Evolutionary conservation across 495 filamentous ascomycete genomes (phyloP).

Genomic region (Penicillium antarcticum): DNA sequence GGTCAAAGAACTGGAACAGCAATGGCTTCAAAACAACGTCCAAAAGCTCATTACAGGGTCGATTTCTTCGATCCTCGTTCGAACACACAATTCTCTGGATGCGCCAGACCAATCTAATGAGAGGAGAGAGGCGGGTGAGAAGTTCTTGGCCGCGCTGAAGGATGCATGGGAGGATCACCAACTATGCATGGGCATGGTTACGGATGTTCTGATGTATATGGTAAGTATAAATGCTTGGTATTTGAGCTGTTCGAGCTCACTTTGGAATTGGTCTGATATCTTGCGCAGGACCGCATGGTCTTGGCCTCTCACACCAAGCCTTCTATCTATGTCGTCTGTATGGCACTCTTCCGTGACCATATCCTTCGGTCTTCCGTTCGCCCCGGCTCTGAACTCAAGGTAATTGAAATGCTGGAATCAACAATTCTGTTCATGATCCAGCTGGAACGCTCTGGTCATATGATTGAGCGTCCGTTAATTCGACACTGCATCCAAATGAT

Average conservation of each 20-base stretch:
- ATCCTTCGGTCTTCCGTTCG: constrained; percentile 59
- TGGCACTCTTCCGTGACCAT: constrained; percentile 82
- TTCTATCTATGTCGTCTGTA: constrained; percentile 76
- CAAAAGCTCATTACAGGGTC: constrained; percentile 59
- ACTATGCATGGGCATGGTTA: constrained; percentile 93
- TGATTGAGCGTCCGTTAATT: constrained; percentile 79
- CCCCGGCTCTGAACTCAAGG: constrained; percentile 39
- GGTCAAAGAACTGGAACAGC: constrained; percentile 74
- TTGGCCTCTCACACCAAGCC: constrained; percentile 67
- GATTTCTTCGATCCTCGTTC: constrained; percentile 57
- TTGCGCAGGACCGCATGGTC: constrained; percentile 67
- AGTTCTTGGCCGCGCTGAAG: constrained; percentile 73
- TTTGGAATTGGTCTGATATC: constrained; percentile 1
- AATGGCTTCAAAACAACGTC: constrained; percentile 71
- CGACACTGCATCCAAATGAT: constrained; percentile 87
- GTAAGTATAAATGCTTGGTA: constrained; percentile 42
- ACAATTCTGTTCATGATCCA: constrained; percentile 88
- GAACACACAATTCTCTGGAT: constrained; percentile 38
- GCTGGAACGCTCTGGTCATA: constrained; percentile 86
- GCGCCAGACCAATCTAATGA: constrained; percentile 62
- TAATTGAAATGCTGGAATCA: constrained; percentile 70
- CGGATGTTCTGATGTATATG: constrained; percentile 98
- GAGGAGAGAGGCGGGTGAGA: constrained; percentile 75
- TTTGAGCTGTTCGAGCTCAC: no score
- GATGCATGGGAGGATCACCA: constrained; percentile 84